Evolutionary conservation across 192 early-diverging fungal genomes (phyloP), one percentile per base, ranked within the genome.

Genomic region (Linnemannia schmuckeri): DNA sequence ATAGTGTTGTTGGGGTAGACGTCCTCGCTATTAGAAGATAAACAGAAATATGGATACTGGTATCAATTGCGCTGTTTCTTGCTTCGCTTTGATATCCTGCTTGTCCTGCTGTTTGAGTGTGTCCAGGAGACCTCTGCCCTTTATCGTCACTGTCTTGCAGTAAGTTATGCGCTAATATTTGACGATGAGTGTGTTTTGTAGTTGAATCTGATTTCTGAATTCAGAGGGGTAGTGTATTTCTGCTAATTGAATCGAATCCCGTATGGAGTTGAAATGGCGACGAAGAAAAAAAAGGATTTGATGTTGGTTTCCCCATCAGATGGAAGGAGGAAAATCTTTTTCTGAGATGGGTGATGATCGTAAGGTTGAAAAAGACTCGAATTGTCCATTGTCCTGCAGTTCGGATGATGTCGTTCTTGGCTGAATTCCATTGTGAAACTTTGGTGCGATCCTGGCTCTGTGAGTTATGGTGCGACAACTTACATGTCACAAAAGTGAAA

Each of bases 401-500:
- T 52, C 18, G 0, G 17, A 52, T 52, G 49, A 3, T 22, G 49
- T 18, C 18, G 49, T 18, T 18, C 6, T 18, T 52, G 49, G 6
- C 49, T 52, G 49, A 52, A 52, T 52, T 17, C 49, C 49, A 17
- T 5, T 52, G 18, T 4, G 18, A 17, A 4, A 52, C 17, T 52
- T 52, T 35, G 55, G n/a, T 27, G 61, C 6, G 30, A 17, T 66
- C 12, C n/a, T 15, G 27, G 30, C 9, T 66, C 30, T 10, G 6
- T 33, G 30, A 57, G 33, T 6, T 71, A 42, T n/a, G 30, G 52
- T 52, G 49, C 24, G 30, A 54, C 74, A 75, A 75, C 74, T 75
- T 75, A 75, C 74, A 75, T 75, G 74, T 75, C 74, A 75, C 74
- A 75, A 75, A 75, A 75, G 74, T 75, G 74, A 55, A 75, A 75